These are phyloP conservation scores for Pistacia integerrima DNA, from an alignment of 345 rosid genomes.

Conservation along the genomic window DNA sequence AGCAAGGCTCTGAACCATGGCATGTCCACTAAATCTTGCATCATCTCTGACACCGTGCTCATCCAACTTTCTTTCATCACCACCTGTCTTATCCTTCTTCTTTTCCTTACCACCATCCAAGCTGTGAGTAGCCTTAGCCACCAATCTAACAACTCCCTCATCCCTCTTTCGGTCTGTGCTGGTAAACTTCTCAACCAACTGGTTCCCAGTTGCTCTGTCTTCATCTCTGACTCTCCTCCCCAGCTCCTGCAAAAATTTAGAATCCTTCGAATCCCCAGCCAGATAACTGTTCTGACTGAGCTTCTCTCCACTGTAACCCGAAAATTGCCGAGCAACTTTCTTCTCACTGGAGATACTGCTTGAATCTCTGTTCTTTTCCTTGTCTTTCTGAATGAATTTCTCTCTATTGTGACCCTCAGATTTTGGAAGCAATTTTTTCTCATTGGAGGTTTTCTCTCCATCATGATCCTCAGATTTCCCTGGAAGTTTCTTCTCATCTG, in stretches of 20 bases:
- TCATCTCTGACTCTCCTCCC: conserved; percentile 46
- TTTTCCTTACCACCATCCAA: conserved; percentile 38
- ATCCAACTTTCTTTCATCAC: conserved; percentile 30
- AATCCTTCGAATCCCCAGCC: conserved; percentile 25
- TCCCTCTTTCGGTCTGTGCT: conserved; percentile 33
- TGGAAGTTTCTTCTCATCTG: conserved; percentile 36
- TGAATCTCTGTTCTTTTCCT: conserved; percentile 34
- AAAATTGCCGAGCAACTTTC: conserved; percentile 27
- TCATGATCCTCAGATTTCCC: conserved; percentile 26
- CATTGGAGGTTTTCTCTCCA: conserved; percentile 35
- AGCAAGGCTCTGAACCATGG: conserved; percentile 24
- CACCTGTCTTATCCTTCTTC: conserved; percentile 32
- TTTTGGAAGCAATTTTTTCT: conserved; percentile 34
- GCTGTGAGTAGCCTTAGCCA: conserved; percentile 23
- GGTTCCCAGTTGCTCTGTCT: conserved; percentile 27
- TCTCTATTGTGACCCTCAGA: conserved; percentile 31
- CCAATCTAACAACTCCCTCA: conserved; percentile 32
- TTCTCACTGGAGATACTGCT: conserved; percentile 32
- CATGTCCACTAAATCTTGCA: conserved; percentile 30
- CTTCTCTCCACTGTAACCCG: conserved; percentile 37
- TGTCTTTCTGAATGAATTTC: conserved; percentile 28
- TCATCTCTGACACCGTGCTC: conserved; percentile 33
- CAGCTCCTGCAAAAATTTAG: conserved; percentile 41
- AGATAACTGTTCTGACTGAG: conserved; percentile 26
- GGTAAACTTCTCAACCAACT: conserved; percentile 32